Evolutionary conservation across 2,329 filamentous ascomycete genomes (phyloP).

Genomic region (Alternaria longipes): DNA sequence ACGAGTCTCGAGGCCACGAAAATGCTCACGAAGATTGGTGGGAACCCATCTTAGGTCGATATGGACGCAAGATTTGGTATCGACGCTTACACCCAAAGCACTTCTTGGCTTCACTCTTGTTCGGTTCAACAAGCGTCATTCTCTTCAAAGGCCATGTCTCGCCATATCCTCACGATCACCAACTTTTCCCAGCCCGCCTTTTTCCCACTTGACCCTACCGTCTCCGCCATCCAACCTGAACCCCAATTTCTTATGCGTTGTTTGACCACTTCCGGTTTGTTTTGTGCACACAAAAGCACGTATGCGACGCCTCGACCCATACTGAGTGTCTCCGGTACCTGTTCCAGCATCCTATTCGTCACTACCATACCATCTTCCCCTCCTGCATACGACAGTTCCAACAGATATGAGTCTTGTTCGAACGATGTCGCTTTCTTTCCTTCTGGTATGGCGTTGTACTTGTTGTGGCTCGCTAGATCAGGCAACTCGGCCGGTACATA

Average conservation of each 20-base stretch:
- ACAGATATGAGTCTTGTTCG: slow-evolving; percentile 82
- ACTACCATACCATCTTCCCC: slow-evolving; percentile 93
- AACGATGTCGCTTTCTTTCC: slow-evolving; percentile 59
- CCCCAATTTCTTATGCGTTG: slow-evolving; percentile 66
- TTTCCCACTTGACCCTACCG: slow-evolving; percentile 83
- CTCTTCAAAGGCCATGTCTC: slow-evolving; percentile 36
- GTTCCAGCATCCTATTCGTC: slow-evolving; percentile 78
- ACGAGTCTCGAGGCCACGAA: slow-evolving; percentile 17
- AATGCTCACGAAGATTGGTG: slow-evolving; percentile 30
- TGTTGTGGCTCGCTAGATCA: slow-evolving; percentile 53
- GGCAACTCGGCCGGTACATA: slow-evolving; percentile 92
- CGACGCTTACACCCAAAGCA: not conserved
- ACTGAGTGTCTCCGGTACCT: slow-evolving; percentile 71
- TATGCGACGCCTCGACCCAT: slow-evolving; percentile 80
- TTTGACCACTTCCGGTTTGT: slow-evolving; percentile 80
- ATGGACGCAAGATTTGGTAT: slow-evolving; percentile 27
- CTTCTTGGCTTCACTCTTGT: not conserved
- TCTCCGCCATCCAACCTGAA: slow-evolving; percentile 76
- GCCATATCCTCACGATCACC: slow-evolving; percentile 87
- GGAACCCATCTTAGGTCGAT: slow-evolving; percentile 27
- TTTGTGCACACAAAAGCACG: slow-evolving; percentile 88
- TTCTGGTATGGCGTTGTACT: slow-evolving; percentile 38
- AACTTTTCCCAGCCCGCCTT: slow-evolving; percentile 94
- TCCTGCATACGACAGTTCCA: slow-evolving; percentile 88
- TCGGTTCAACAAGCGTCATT: not conserved